Conservation (phyloP, 805 yeast genomes). For the Schwanniomyces polymorphus region DNA sequence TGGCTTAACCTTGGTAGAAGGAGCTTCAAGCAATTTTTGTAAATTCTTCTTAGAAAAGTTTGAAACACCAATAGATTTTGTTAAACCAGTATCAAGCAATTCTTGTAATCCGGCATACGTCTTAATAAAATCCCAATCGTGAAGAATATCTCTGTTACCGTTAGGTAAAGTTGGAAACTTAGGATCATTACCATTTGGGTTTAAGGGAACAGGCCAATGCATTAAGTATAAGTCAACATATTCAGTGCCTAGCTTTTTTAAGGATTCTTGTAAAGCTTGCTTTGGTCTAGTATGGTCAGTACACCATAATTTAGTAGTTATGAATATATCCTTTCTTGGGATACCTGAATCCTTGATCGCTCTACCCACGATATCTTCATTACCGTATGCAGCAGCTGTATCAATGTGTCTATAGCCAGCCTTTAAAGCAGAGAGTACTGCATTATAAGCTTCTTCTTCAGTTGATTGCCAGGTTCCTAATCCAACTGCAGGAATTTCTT, state of each 20-base stretch:
- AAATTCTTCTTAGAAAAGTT: constrained; percentile 55
- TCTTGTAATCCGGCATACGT: constrained; percentile 62
- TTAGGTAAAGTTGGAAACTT: constrained; percentile 32
- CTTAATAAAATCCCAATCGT: constrained; percentile 45
- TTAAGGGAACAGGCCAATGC: constrained; percentile 71
- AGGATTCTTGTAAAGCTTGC: constrained; percentile 55
- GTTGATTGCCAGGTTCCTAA: constrained; percentile 71
- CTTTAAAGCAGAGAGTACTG: constrained; percentile 59
- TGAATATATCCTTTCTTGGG: constrained; percentile 61
- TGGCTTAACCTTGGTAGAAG: constrained; percentile 55
- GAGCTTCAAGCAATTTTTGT: constrained; percentile 46
- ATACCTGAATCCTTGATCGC: constrained; percentile 56
- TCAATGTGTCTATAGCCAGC: constrained; percentile 76
- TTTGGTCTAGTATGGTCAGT: constrained; percentile 48
- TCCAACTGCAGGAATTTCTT: constrained; percentile 62
- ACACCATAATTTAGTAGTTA: constrained; percentile 72
- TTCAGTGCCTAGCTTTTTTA: constrained; percentile 64
- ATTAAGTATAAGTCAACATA: constrained; percentile 77
- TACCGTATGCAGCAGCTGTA: constrained; percentile 67
- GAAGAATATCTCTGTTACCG: constrained; percentile 33
- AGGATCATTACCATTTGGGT: constrained; percentile 34
- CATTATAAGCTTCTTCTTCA: constrained; percentile 51
- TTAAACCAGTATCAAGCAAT: constrained; percentile 51
- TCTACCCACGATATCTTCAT: constrained; percentile 64
- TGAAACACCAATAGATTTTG: constrained; percentile 74